Evolutionary conservation across 2,329 filamentous ascomycete genomes (phyloP).

Genomic region (Pseudocercospora cruenta): DNA sequence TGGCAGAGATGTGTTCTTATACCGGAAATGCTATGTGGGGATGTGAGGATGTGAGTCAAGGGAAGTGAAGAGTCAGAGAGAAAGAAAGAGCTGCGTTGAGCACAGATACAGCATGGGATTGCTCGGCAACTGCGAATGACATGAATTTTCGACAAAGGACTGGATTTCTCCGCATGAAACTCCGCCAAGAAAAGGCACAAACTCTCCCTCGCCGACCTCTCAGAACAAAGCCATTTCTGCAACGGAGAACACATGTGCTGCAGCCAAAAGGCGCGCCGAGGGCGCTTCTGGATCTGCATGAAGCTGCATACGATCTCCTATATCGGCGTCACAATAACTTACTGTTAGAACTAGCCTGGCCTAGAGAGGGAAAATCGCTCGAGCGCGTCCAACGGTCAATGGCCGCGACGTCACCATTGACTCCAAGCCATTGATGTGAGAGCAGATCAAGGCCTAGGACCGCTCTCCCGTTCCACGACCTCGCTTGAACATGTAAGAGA

Average conservation of each 20-base stretch:
- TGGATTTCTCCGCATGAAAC: background rate
- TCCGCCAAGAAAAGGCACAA: background rate
- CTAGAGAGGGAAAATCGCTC: too few species aligned
- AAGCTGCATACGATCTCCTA: background rate
- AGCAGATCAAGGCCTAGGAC: background rate
- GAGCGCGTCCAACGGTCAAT: background rate
- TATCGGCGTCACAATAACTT: background rate
- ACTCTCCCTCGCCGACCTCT: background rate
- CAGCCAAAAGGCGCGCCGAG: background rate
- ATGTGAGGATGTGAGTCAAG: background rate
- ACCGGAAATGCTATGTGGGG: background rate
- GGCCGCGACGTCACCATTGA: background rate
- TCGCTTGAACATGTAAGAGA: background rate
- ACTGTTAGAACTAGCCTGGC: too few species aligned
- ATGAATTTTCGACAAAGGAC: background rate
- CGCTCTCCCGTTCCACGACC: too few species aligned
- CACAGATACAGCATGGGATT: background rate
- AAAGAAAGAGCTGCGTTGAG: background rate
- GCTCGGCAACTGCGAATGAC: background rate
- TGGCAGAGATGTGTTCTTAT: conserved; percentile 3
- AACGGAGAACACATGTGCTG: background rate
- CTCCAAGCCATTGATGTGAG: background rate
- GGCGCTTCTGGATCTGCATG: background rate
- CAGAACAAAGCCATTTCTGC: background rate
- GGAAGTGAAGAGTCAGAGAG: conserved; percentile 12